Base-by-base conservation (phyloP, 192 early-diverging fungal species). In the Irineochytrium annulatum region DNA sequence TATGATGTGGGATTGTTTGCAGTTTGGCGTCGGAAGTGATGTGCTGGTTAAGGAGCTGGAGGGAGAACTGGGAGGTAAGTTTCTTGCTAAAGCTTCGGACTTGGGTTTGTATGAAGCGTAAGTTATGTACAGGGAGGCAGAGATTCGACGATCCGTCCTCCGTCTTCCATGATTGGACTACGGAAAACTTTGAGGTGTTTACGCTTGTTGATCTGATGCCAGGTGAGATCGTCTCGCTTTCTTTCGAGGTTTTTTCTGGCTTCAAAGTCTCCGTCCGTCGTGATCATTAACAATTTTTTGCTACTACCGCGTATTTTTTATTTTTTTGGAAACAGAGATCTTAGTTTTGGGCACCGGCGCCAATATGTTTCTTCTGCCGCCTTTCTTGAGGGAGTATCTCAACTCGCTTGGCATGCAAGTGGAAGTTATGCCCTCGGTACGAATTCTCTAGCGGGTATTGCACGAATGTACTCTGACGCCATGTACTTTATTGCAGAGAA, bases 1-100 rank as follows among this genome's bases (percentile, higher is more conserved):
- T 22, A 27, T 80, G 17, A 44, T 78, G 34, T 81, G 79, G 79
- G 80, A 82, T 57, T 69, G 74, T 3, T 70, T 73, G 8, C 80
- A 82, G 60, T 82, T 44, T 59, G 74, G 77, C 8, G 66, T 79
- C 1, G 78, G 78, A 2, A 51, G 64, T 30, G 35, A 56, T 6
- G 48, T 56, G 27, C 57, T 48, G 8, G 65, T 30, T 37, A 63
- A 63, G 44, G 44, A 52, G 30, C 32, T 44, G 6, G 17, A 8
- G 6, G 30, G 17, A 20, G 19, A 27, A 19, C 1, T 39, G 2
- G 34, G 45, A 2, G 41, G 35, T 14, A 66, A 54, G 4, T 24
- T 20, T 34, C 20, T 46, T 16, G 34, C 28, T 14, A 51, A 35
- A 17, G 29, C 24, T n/a, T n/a, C n/a, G n/a, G n/a, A n/a, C n/a